Evolutionary conservation across 257 asterid species (phyloP), one percentile per base, ranked within the genome.

Genomic region (Capsicum rhomboideum): DNA sequence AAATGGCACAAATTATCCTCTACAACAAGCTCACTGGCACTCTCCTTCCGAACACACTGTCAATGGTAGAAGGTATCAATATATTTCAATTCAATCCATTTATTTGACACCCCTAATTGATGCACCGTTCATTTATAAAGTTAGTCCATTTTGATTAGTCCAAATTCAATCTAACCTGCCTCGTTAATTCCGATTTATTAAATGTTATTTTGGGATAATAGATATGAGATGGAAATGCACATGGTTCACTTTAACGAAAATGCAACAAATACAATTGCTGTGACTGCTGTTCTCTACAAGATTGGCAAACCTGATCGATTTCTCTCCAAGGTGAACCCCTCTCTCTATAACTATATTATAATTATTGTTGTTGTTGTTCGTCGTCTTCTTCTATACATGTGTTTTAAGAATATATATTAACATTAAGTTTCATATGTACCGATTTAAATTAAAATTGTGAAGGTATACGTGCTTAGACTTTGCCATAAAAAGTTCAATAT

Each of bases 21-120:
- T 94, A 42, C 83, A 29, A 29, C 91, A 90, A 40, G 92, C 92
- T 23, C 98, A 94, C 23, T 93, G 98, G 98, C 98, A 94, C 84
- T 90, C 97, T 71, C 96, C 98, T 26, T 92, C 98, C 0, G 98
- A 94, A 86, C 97, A 93, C 87, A 92, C 95, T 10, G 75, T 93
- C 79, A 69, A 90, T 18, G 98, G 97, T 16, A 89, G 87, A 86
- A 91, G 96, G 90, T 80, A 40, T 5, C 40, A 5, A 34, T 5
- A 34, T 34, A 34, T 34, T 34, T 34, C 40, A 34, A 34, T 5
- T 34, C 40, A 34, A 34, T 5, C 40, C 40, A 0, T 5, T 34
- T 34, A 34, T 34, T 34, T 34, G 37, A 34, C 37, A 34, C 37
- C 4, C 37, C 37, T 34, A 34, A 34, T 34, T 34, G 40, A 34